These are phyloP conservation scores for Polytrichum formosum DNA, from an alignment of 225 moss, liverwort and hornwort species.

Conservation along the genomic window DNA sequence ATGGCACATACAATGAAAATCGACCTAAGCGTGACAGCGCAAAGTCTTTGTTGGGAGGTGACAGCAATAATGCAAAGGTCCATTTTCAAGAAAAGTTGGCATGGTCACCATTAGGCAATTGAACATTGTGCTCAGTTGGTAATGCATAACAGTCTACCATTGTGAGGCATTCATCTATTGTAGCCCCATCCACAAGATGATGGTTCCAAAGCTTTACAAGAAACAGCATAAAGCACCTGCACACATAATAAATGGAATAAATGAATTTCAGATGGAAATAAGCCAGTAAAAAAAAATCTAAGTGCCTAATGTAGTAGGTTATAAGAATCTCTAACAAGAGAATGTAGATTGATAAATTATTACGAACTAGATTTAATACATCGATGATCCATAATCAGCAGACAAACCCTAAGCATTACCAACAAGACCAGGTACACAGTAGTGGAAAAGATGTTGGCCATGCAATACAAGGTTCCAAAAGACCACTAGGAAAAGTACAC, in stretches of 20 bases:
- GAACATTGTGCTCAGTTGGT: constrained; percentile 20
- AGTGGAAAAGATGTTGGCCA: too few relatives aligned
- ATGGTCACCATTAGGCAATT: constrained; percentile 15
- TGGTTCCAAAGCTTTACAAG: constrained; percentile 96
- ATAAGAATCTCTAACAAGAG: too few relatives aligned
- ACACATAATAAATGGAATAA: constrained; percentile 11
- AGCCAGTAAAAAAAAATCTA: too few relatives aligned
- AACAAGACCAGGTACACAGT: too few relatives aligned
- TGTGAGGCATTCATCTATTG: constrained; percentile 72
- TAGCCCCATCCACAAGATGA: constrained; percentile 87
- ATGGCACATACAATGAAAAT: constrained; percentile 49
- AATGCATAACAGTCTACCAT: constrained; percentile 63
- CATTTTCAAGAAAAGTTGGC: constrained; percentile 2
- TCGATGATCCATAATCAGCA: too few relatives aligned
- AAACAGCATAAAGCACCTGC: constrained; percentile 97
- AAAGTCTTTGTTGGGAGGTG: constrained; percentile 24
- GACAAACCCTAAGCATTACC: too few relatives aligned
- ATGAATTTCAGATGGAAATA: constrained; percentile 7
- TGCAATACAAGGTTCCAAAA: too few relatives aligned
- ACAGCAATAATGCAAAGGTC: constrained; percentile 20
- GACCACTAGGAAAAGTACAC: too few relatives aligned
- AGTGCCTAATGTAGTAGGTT: too few relatives aligned
- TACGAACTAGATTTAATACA: too few relatives aligned
- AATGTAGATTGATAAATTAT: too few relatives aligned
- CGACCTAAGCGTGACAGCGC: constrained; percentile 22